These are phyloP conservation scores for Anastatica hierochuntica DNA, from an alignment of 345 rosid genomes.

Conservation along the genomic window DNA sequence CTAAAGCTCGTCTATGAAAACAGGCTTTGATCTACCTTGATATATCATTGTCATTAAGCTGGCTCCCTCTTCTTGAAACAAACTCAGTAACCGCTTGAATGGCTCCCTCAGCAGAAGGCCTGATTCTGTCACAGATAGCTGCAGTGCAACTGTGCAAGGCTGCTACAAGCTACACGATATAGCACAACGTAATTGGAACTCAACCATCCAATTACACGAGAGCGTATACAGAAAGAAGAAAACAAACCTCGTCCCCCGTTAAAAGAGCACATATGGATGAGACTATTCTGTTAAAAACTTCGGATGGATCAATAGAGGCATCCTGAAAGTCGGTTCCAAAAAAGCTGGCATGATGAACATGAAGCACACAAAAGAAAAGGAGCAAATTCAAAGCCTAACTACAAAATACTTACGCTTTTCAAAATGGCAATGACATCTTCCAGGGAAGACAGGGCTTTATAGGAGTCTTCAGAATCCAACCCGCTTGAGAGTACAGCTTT, in stretches of 20 bases:
- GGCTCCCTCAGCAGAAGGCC: constrained; percentile 91
- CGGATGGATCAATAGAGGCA: constrained; percentile 97
- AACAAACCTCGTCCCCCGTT: constrained; percentile 67
- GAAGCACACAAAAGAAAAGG: constrained; percentile 10
- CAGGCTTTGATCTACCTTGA: constrained; percentile 45
- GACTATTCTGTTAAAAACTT: constrained; percentile 90
- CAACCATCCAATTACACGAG: constrained; percentile 11
- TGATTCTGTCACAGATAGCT: constrained; percentile 81
- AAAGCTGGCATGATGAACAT: constrained; percentile 4
- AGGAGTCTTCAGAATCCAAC: constrained; percentile 59
- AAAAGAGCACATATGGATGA: constrained; percentile 64
- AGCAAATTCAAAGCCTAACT: constrained; percentile 10
- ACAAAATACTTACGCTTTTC: constrained; percentile 49
- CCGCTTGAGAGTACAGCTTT: constrained; percentile 46
- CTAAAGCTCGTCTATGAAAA: neutral
- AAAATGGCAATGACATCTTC: constrained; percentile 95
- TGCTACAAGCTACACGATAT: constrained; percentile 65
- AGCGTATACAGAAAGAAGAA: constrained; percentile 9
- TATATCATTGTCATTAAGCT: constrained; percentile 61
- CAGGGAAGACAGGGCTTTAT: constrained; percentile 75
- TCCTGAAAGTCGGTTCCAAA: constrained; percentile 42
- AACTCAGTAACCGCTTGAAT: constrained; percentile 91
- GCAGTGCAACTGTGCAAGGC: constrained; percentile 61
- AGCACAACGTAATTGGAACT: constrained; percentile 17
- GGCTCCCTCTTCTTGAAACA: constrained; percentile 65